phyloP scores from a whole-genome alignment of 495 filamentous ascomycete species.

The Penicillium roqueforti region DNA sequence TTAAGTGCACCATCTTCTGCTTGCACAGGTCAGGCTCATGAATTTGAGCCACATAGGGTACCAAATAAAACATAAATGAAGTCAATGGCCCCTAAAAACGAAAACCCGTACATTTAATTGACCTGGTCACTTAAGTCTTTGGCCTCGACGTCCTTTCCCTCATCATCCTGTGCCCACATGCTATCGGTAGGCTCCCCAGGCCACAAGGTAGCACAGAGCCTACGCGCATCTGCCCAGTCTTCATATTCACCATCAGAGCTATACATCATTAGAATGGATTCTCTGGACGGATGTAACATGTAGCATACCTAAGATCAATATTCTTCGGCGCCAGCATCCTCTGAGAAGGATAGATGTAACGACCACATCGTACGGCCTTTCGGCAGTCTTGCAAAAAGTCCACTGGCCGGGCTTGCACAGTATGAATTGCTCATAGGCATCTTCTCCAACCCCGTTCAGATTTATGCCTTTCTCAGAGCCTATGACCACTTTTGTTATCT shows the following conservation, averaged over 20 bases:
- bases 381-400: conserved; percentile 10
- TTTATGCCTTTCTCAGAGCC: conserved; percentile 8
- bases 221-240: background rate
- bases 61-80: background rate
- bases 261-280: background rate
- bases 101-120: background rate
- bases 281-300: no score
- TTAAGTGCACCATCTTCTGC: background rate
- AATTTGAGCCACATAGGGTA: background rate
- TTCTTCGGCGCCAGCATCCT: conserved; percentile 11
- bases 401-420: background rate
- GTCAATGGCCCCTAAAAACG: background rate
- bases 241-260: conserved; percentile 8
- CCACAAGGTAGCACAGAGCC: conserved; percentile 2
- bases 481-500: background rate
- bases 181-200: background rate
- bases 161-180: background rate
- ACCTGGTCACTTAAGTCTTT: background rate
- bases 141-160: background rate
- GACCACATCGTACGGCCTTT: conserved; percentile 16
- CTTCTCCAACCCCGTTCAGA: conserved; percentile 7
- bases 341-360: conserved; percentile 15
- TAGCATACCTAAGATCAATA: background rate
- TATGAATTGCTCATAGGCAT: conserved; percentile 4
- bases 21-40: background rate